These are phyloP conservation scores for Coniella lustricola DNA, from an alignment of 2,329 filamentous ascomycete genomes.

Conservation along the genomic window DNA sequence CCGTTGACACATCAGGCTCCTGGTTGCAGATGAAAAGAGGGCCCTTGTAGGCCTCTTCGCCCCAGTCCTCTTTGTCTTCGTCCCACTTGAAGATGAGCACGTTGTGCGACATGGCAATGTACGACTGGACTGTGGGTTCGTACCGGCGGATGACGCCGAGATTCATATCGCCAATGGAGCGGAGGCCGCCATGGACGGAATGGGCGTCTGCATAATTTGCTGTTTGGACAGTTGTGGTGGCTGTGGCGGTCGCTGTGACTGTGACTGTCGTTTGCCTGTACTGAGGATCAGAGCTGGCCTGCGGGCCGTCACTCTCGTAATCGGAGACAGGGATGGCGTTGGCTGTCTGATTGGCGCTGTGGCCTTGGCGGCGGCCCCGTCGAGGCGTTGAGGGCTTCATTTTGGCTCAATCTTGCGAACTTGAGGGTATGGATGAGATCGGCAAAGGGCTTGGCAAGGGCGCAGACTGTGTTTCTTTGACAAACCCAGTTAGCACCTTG, in stretches of 20 bases:
- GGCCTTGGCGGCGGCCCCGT: slow-evolving; percentile 12
- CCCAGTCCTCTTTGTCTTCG: slow-evolving; percentile 61
- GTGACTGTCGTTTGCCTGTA: slow-evolving; percentile 31
- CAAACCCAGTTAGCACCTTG: too few relatives aligned
- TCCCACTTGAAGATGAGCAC: slow-evolving; percentile 80
- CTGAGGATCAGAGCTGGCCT: slow-evolving; percentile 26
- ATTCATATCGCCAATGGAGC: slow-evolving; percentile 82
- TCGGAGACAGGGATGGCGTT: slow-evolving; percentile 44
- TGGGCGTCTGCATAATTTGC: slow-evolving; percentile 63
- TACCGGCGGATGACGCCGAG: slow-evolving; percentile 76
- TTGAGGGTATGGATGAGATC: background rate
- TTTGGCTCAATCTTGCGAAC: background rate
- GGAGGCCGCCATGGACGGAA: slow-evolving; percentile 39
- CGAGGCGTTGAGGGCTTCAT: slow-evolving; percentile 40
- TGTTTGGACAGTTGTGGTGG: slow-evolving; percentile 25
- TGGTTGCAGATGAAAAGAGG: slow-evolving; percentile 80
- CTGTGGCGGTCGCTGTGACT: slow-evolving; percentile 16
- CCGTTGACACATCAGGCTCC: slow-evolving; percentile 31
- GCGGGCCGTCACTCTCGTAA: slow-evolving; percentile 55
- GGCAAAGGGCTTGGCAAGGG: background rate
- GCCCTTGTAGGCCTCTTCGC: slow-evolving; percentile 79
- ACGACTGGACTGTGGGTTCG: slow-evolving; percentile 63
- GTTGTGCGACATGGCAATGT: slow-evolving; percentile 77
- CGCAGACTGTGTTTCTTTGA: too few relatives aligned
- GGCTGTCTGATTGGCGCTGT: slow-evolving; percentile 25